Evolutionary conservation across 768 basidiomycete species (phyloP).

Genomic region (Russula vinacea): DNA sequence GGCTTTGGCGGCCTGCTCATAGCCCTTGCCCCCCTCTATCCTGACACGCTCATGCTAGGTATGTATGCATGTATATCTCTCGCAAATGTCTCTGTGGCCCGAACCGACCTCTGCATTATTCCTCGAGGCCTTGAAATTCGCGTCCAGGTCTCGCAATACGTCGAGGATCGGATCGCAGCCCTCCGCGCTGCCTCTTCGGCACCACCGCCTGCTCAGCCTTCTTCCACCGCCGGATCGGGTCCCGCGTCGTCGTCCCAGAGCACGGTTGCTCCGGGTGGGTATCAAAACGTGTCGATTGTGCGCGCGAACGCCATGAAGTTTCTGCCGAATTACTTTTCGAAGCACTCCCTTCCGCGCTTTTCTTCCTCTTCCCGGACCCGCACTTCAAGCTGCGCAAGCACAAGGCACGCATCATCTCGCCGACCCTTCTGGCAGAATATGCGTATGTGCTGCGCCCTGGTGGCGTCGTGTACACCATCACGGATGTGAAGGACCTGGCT

Average conservation of each 20-base stretch:
- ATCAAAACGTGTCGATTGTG: conserved; percentile 88
- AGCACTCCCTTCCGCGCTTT: conserved; percentile 89
- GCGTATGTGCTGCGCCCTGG: conserved; percentile 89
- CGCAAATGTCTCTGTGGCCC: background rate
- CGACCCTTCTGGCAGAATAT: conserved; percentile 96
- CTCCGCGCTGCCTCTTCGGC: conserved; percentile 61
- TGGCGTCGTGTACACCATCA: conserved; percentile 97
- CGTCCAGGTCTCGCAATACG: conserved; percentile 93
- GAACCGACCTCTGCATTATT: conserved; percentile 3
- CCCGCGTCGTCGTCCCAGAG: conserved; percentile 1
- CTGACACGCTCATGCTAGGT: conserved; percentile 93
- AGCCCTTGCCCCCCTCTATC: conserved; percentile 83
- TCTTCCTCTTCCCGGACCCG: conserved; percentile 98
- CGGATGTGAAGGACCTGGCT: conserved; percentile 91
- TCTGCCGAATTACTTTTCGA: conserved; percentile 90
- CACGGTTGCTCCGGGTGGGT: conserved; percentile 42
- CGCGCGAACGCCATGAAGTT: conserved; percentile 99
- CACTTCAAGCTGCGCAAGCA: conserved; percentile 98
- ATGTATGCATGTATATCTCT: conserved; percentile 32
- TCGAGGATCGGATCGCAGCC: conserved; percentile 90
- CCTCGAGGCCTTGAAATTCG: conserved; percentile 90
- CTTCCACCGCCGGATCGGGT: conserved; percentile 31
- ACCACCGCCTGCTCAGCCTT: conserved; percentile 7
- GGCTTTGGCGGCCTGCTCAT: conserved; percentile 95
- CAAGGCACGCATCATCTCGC: conserved; percentile 97